Evolutionary conservation across 2,329 filamentous ascomycete species (phyloP).

Genomic region (Lasiodiplodia sp.): DNA sequence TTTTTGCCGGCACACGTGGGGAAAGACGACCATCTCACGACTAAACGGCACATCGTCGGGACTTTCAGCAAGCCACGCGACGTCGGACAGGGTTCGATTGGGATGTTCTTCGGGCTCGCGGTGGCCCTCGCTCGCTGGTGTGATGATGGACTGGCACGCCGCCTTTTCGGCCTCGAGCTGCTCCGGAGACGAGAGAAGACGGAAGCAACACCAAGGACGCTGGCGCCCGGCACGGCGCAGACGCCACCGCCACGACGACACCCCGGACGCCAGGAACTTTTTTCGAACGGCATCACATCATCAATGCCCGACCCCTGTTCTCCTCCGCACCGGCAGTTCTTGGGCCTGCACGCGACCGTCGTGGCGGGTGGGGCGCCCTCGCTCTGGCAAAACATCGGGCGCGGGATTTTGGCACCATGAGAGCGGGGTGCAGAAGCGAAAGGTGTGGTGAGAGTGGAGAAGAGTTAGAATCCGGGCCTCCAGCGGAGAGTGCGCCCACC

Average conservation of each 20-base stretch:
- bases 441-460: slow-evolving; percentile 18
- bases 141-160: too few species aligned
- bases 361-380: slow-evolving; percentile 5
- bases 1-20: background rate
- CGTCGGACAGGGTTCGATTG: background rate
- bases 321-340: slow-evolving; percentile 17
- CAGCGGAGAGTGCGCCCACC: background rate
- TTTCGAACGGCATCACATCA: background rate
- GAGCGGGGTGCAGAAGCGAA: slow-evolving; percentile 11
- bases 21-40: background rate
- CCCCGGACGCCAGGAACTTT: background rate
- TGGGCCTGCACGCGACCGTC: slow-evolving; percentile 16
- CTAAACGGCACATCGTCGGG: slow-evolving; percentile 12
- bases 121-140: too few species aligned
- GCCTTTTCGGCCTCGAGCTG: too few species aligned
- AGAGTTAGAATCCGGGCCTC: slow-evolving; percentile 25
- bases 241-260: background rate
- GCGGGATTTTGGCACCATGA: background rate
- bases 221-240: background rate
- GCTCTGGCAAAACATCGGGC: slow-evolving; percentile 8
- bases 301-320: background rate
- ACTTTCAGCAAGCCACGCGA: slow-evolving; percentile 15
- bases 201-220: background rate
- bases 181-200: background rate
- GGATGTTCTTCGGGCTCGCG: too few species aligned